Percentiles rank a stretch among this genome's conserved stretches.
Conservation (phyloP, 1,139 yeast genomes). For the Meyerozyma sp. region DNA sequence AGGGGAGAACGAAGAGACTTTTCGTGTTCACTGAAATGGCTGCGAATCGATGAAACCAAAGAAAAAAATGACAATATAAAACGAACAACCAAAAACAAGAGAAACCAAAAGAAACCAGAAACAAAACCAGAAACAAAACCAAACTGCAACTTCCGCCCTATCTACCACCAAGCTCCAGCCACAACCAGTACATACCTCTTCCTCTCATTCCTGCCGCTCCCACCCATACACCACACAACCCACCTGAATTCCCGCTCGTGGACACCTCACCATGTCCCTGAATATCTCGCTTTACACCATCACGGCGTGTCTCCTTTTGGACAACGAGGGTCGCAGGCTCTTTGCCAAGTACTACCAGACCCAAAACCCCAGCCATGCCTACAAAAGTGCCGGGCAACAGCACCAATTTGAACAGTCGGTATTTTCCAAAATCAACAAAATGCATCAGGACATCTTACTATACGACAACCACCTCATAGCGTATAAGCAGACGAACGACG, state of each 20-base stretch:
- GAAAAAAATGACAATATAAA: background rate
- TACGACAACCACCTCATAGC: conserved; percentile 75
- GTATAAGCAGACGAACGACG: conserved; percentile 80
- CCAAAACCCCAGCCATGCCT: conserved; percentile 24
- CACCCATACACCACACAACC: background rate
- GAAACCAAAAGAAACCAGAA: too few species aligned
- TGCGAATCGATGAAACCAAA: background rate
- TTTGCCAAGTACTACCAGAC: conserved; percentile 75
- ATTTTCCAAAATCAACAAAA: conserved; percentile 71
- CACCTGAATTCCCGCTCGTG: background rate
- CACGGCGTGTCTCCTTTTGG: conserved; percentile 73
- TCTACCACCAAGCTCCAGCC: too few species aligned
- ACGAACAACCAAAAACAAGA: background rate
- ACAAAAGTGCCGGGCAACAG: conserved; percentile 56
- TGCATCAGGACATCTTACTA: conserved; percentile 73
- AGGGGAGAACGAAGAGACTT: too few species aligned
- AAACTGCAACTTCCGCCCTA: too few species aligned
- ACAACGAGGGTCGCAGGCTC: conserved; percentile 73
- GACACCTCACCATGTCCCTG: conserved; percentile 30
- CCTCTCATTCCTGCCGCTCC: too few species aligned
- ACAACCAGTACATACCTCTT: too few species aligned
- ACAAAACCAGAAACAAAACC: too few species aligned
- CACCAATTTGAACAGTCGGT: conserved; percentile 68
- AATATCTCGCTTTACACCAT: conserved; percentile 74
- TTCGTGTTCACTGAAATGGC: background rate